Conservation (phyloP, 2,329 filamentous ascomycete species). For the Aschersonia sp. region DNA sequence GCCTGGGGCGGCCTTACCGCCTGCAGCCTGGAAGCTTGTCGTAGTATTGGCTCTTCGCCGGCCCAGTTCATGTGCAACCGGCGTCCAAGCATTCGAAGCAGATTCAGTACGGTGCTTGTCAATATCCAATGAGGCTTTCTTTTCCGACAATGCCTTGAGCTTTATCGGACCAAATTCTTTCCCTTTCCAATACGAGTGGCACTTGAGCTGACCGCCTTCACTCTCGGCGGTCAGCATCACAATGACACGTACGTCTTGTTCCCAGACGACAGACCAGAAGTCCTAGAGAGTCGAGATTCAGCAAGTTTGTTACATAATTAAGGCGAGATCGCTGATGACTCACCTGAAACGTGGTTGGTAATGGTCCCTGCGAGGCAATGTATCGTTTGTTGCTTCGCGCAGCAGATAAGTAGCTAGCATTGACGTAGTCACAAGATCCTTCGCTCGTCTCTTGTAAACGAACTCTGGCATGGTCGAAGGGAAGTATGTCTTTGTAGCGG, state of each 20-base stretch:
- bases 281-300: conserved; percentile 39
- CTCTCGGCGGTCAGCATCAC: conserved; percentile 94
- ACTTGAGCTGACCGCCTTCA: conserved; percentile 87
- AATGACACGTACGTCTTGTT: conserved; percentile 85
- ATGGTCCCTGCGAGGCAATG: conserved; percentile 86
- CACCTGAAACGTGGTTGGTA: conserved; percentile 84
- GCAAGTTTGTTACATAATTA: too few relatives aligned
- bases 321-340: conserved; percentile 14
- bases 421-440: conserved; percentile 82
- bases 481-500: conserved; percentile 93
- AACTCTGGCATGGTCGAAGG: conserved; percentile 86
- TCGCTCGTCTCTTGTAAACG: conserved; percentile 53
- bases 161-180: conserved; percentile 65
- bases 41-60: conserved; percentile 41
- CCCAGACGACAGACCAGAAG: conserved; percentile 97
- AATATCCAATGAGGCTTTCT: conserved; percentile 64
- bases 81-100: conserved; percentile 17
- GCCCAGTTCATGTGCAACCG: conserved; percentile 20
- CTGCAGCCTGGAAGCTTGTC: conserved; percentile 23
- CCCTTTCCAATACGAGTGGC: conserved; percentile 82
- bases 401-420: conserved; percentile 75
- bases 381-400: conserved; percentile 78
- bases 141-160: conserved; percentile 67
- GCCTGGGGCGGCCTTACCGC: conserved; percentile 10
- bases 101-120: conserved; percentile 27